phyloP scores from a whole-genome alignment of 1,284 basidiomycete species.

The Paramarasmius palmivorus region DNA sequence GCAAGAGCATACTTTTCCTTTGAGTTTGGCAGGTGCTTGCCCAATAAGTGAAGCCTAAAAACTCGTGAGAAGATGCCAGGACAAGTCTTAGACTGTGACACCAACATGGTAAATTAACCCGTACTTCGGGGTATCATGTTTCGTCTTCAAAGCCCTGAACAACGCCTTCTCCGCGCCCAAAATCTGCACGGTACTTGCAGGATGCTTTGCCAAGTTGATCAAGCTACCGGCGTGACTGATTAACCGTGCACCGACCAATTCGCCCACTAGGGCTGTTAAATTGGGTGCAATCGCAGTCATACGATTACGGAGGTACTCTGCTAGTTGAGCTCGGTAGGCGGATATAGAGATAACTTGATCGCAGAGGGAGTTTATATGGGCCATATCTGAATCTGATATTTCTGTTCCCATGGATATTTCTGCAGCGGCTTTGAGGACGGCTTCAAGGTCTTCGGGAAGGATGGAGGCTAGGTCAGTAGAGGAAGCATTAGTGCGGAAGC shows the following conservation, averaged over 20 bases:
- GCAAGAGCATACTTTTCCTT: slow-evolving; percentile 77
- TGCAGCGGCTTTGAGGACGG: slow-evolving; percentile 87
- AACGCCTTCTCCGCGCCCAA: slow-evolving; percentile 98
- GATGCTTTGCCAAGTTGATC: slow-evolving; percentile 93
- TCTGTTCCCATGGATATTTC: slow-evolving; percentile 99
- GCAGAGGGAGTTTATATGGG: slow-evolving; percentile 92
- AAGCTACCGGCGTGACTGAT: slow-evolving; percentile 97
- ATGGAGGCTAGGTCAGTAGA: slow-evolving; percentile 86
- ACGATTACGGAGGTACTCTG: slow-evolving; percentile 93
- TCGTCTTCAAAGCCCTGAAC: slow-evolving; percentile 97
- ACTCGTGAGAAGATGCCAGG: slow-evolving; percentile 9
- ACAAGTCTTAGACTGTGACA: slow-evolving; percentile 21
- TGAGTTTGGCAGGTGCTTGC: slow-evolving; percentile 96
- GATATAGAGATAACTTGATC: slow-evolving; percentile 98
- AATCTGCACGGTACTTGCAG: slow-evolving; percentile 97
- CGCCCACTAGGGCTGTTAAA: slow-evolving; percentile 93
- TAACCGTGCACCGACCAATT: slow-evolving; percentile 93
- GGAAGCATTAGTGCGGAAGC: slow-evolving; percentile 91
- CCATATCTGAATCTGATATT: slow-evolving; percentile 94
- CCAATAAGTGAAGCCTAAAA: slow-evolving; percentile 88
- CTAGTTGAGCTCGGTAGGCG: slow-evolving; percentile 90
- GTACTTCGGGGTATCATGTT: slow-evolving; percentile 99
- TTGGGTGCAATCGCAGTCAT: slow-evolving; percentile 99
- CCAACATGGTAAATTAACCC: slow-evolving; percentile 94
- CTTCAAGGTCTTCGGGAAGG: slow-evolving; percentile 94